Conservation (phyloP, 225 moss, liverwort and hornwort genomes). For the Pseudoscleropodium purum region DNA sequence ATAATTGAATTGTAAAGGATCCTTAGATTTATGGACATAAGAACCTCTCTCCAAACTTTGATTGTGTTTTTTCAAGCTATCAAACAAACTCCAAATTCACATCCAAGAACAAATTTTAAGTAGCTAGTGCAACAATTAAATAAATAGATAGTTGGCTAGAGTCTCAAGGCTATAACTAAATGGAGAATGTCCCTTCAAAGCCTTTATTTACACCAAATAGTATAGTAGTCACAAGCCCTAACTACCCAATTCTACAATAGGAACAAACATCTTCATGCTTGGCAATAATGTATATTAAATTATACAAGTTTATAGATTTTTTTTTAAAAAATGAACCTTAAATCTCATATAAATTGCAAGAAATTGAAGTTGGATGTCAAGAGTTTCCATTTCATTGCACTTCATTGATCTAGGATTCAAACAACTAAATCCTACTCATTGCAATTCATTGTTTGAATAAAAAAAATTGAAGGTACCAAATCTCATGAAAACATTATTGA, state of each 20-base stretch:
- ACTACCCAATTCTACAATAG: not conserved
- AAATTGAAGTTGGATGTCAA: not conserved
- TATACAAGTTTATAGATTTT: not conserved
- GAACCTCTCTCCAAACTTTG: not conserved
- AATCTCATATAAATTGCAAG: not conserved
- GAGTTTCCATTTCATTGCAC: not conserved
- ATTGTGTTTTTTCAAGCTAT: not conserved
- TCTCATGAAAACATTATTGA: not conserved
- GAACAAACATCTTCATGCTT: not conserved
- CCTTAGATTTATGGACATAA: not conserved
- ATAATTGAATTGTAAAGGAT: conserved; percentile 1
- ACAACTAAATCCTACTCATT: not conserved
- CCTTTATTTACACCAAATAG: conserved; percentile 1
- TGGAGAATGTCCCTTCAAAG: not conserved
- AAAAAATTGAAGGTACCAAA: no score
- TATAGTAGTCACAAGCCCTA: not conserved
- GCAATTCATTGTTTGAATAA: not conserved
- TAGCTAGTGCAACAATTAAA: not conserved
- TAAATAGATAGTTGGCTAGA: not conserved
- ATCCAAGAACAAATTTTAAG: not conserved
- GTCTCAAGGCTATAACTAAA: not conserved
- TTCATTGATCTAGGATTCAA: not conserved
- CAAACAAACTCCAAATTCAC: not conserved
- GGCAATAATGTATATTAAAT: not conserved
- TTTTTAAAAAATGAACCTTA: not conserved